Base-by-base conservation (phyloP, 108 stramenopile genomes). In the Skeletonema grethae region DNA sequence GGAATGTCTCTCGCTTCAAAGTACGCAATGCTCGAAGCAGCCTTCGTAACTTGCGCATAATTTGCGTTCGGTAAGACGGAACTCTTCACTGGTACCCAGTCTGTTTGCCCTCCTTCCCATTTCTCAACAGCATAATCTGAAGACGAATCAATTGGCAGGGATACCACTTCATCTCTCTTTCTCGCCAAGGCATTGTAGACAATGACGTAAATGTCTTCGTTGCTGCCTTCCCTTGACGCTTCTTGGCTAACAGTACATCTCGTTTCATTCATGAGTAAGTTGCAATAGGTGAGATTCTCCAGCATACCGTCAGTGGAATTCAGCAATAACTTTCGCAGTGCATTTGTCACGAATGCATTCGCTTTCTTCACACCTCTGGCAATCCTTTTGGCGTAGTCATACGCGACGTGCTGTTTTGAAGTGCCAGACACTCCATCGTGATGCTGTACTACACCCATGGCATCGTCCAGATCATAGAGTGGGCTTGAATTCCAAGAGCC, bases 381-480 rank as follows among this genome's bases (percentile, higher is more conserved):
- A 36, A 97, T 61, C 43, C 83, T 68, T 65, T 89, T 90, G 28
- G 90, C 88, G 67, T 98, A 98, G 77, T 98, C 97, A 71, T 94
- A 77, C 6, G 96, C 89, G 7, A 98, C 97, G 67, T 91, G 22
- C 22, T 32, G 30, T 10, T 45, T 39, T 25, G 20, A 24, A 6
- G 69, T 82, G 36, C 97, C 97, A 7, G 94, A 79, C 2, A 98
- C 88, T 20, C 80, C 93, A 70, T 98, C 97, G 69, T 98, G 97
- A 76, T 98, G 97, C 76, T 96, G 94, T 0, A 85, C 84, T 1
- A 95, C 84, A 24, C 91, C 95, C 41, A 88, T 53, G 4, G 96
- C 95, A 72, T 90, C 88, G 35, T 95, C 94, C 5, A 97, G 80
- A 8, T 28, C 20, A 68, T 73, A 83, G 1, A 88, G 57, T 29